These are phyloP conservation scores for Saussurea involucrata DNA, from an alignment of 129 eudicot species.

Conservation along the genomic window DNA sequence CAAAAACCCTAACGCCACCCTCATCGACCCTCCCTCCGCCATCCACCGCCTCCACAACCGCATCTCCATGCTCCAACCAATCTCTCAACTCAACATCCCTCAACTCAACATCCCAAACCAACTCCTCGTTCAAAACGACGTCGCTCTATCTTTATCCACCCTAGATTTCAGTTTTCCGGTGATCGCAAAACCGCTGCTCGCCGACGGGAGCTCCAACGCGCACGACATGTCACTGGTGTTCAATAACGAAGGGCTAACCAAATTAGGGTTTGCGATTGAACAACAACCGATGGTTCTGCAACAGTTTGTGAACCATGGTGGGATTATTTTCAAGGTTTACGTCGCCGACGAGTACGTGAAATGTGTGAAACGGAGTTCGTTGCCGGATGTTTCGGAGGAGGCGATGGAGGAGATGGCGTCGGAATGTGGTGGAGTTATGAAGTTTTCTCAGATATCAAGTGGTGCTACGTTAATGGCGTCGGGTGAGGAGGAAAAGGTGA, in stretches of 20 bases:
- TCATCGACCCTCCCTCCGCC: slow-evolving; percentile 48
- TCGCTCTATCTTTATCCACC: not conserved
- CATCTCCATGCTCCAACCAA: slow-evolving; percentile 60
- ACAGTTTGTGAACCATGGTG: slow-evolving; percentile 84
- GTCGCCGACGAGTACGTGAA: slow-evolving; percentile 55
- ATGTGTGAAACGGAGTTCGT: slow-evolving; percentile 63
- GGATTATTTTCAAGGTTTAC: slow-evolving; percentile 68
- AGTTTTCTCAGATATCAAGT: slow-evolving; percentile 39
- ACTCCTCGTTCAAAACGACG: slow-evolving; percentile 4
- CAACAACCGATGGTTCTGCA: slow-evolving; percentile 68
- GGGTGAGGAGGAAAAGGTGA: not conserved
- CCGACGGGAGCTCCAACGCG: slow-evolving; percentile 50
- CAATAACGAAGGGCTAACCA: slow-evolving; percentile 42
- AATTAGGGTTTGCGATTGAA: slow-evolving; percentile 12
- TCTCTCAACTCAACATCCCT: slow-evolving; percentile 31
- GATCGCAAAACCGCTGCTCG: slow-evolving; percentile 59
- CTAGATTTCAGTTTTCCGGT: slow-evolving; percentile 41
- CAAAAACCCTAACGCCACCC: slow-evolving; percentile 38
- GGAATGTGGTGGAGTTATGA: slow-evolving; percentile 20
- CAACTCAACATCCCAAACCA: slow-evolving; percentile 1
- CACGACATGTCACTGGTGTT: slow-evolving; percentile 57
- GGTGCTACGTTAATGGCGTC: slow-evolving; percentile 12
- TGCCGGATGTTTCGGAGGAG: slow-evolving; percentile 47
- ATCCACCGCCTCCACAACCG: slow-evolving; percentile 68
- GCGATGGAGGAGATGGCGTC: slow-evolving; percentile 14